Evolutionary conservation across 2,329 filamentous ascomycete genomes (phyloP).

Genomic region (Westerdykella aurantiaca): DNA sequence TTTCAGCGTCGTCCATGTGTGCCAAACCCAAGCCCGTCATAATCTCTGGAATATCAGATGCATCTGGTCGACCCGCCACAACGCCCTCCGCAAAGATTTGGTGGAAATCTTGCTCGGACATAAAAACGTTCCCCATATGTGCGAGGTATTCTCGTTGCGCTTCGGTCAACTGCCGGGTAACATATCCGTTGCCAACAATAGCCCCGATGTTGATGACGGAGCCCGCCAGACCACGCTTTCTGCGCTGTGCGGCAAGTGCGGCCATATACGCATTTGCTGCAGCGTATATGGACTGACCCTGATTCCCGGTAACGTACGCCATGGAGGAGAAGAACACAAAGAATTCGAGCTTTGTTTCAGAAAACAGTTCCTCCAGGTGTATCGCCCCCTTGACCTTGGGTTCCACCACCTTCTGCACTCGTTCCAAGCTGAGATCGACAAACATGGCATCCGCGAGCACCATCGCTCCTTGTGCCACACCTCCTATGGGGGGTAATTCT

Average conservation of each 20-base stretch:
- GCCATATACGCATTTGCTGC: slow-evolving; percentile 35
- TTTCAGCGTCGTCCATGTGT: background rate
- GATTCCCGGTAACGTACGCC: slow-evolving; percentile 11
- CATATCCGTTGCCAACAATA: too few relatives aligned
- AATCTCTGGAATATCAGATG: background rate
- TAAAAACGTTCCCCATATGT: background rate
- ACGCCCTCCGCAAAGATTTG: slow-evolving; percentile 13
- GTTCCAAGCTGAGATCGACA: slow-evolving; percentile 3
- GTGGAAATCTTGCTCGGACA: slow-evolving; percentile 13
- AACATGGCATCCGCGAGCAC: slow-evolving; percentile 9
- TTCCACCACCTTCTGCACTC: background rate
- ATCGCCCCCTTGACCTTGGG: slow-evolving; percentile 15
- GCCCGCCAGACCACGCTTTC: slow-evolving; percentile 37
- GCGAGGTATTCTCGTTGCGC: background rate
- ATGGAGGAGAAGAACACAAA: slow-evolving; percentile 21
- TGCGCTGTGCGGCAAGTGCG: slow-evolving; percentile 34
- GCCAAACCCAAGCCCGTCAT: background rate
- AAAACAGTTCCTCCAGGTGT: slow-evolving; percentile 12
- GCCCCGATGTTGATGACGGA: slow-evolving; percentile 18
- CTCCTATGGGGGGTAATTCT: slow-evolving; percentile 9
- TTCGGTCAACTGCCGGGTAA: background rate
- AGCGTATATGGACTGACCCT: slow-evolving; percentile 13
- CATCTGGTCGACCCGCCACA: background rate
- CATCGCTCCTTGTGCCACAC: slow-evolving; percentile 14
- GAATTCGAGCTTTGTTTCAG: slow-evolving; percentile 12